Evolutionary conservation across 352 stramenopile genomes (phyloP).

Genomic region (Phytophthora vignae): DNA sequence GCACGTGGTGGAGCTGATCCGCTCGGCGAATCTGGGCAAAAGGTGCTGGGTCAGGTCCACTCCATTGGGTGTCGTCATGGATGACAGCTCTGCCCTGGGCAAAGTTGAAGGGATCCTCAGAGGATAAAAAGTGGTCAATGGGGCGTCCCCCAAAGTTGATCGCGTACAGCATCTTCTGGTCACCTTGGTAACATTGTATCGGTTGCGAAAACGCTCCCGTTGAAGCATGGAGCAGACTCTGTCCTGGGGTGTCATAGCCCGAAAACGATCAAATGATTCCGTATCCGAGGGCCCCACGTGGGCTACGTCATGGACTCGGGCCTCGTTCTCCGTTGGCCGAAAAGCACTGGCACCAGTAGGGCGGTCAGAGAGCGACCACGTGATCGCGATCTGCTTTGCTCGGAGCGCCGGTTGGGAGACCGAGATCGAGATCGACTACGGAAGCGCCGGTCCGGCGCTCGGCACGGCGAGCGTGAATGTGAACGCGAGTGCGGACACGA

Average conservation of each 20-base stretch:
- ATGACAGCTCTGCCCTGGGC: not conserved
- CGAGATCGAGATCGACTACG: too few species aligned
- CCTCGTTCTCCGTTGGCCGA: too few species aligned
- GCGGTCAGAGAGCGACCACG: too few species aligned
- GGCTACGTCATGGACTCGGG: too few species aligned
- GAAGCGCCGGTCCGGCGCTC: too few species aligned
- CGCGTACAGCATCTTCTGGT: constrained; percentile 21
- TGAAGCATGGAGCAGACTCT: constrained; percentile 21
- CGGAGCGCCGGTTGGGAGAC: too few species aligned
- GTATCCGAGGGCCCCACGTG: not conserved
- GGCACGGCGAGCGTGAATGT: too few species aligned
- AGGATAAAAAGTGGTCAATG: constrained; percentile 24
- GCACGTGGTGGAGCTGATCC: not conserved
- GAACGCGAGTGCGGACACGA: too few species aligned
- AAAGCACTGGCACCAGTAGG: too few species aligned
- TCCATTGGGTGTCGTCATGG: constrained; percentile 12
- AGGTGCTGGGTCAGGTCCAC: constrained; percentile 1
- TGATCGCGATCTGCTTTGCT: too few species aligned
- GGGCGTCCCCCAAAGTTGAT: constrained; percentile 5
- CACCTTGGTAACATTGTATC: constrained; percentile 18
- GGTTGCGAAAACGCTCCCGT: constrained; percentile 1
- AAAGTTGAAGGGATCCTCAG: constrained; percentile 4
- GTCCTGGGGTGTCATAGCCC: not conserved
- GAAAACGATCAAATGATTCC: not conserved
- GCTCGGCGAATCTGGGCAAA: constrained; percentile 6